phyloP scores from a whole-genome alignment of 352 stramenopile species.

The Pilasporangium apinafurcum region DNA sequence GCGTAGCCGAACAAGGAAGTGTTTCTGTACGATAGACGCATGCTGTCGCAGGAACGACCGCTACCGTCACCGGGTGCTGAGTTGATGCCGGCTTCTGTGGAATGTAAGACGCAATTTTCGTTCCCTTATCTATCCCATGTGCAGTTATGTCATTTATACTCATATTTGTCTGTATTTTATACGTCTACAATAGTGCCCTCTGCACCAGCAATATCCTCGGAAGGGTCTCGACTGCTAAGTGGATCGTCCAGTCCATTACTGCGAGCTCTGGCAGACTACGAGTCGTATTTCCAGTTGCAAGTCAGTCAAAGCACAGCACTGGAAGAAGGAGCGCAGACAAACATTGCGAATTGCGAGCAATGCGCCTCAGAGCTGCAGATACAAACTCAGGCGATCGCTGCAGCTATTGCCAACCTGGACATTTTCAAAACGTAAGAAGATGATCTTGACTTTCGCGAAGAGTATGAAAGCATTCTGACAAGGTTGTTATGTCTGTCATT shows the following conservation, averaged over 20 bases:
- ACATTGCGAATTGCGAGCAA: slow-evolving; percentile 47
- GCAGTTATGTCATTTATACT: not conserved
- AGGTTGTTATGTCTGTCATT: not conserved
- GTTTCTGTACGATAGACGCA: slow-evolving; percentile 78
- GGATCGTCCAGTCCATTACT: slow-evolving; percentile 78
- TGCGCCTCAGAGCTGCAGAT: slow-evolving; percentile 51
- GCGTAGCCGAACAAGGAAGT: slow-evolving; percentile 50
- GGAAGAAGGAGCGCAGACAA: slow-evolving; percentile 42
- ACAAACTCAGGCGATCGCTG: slow-evolving; percentile 62
- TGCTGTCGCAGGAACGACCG: slow-evolving; percentile 58
- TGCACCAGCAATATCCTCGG: slow-evolving; percentile 45
- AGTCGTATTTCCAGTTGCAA: slow-evolving; percentile 76
- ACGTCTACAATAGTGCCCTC: slow-evolving; percentile 59
- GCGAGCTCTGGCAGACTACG: slow-evolving; percentile 71
- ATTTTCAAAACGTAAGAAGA: slow-evolving; percentile 42
- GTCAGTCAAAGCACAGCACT: slow-evolving; percentile 59
- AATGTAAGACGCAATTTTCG: too few relatives aligned
- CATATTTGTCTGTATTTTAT: not conserved
- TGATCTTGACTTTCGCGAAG: not conserved
- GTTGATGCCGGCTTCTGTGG: slow-evolving; percentile 4
- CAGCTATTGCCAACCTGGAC: slow-evolving; percentile 75
- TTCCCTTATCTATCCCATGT: slow-evolving; percentile 1
- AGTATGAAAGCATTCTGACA: not conserved
- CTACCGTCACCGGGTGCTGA: slow-evolving; percentile 43
- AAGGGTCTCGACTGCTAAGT: slow-evolving; percentile 61